These are phyloP conservation scores for Trichoderma breve DNA, from an alignment of 2,329 filamentous ascomycete genomes.

Conservation along the genomic window DNA sequence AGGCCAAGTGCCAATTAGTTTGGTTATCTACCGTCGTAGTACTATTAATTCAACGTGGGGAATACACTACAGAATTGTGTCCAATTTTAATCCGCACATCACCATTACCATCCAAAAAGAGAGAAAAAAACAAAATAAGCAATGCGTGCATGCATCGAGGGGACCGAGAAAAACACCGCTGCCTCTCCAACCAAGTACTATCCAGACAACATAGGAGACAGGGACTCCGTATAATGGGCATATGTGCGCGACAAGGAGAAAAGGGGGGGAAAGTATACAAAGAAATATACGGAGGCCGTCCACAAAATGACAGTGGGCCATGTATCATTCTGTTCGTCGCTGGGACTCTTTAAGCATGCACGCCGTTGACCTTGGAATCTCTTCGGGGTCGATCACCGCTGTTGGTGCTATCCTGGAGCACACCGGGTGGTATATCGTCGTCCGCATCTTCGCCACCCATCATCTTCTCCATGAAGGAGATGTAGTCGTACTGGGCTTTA, in stretches of 20 bases:
- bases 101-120: constrained; percentile 15
- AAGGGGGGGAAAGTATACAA: constrained; percentile 13
- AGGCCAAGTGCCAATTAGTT: constrained; percentile 6
- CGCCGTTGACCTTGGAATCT: constrained; percentile 37
- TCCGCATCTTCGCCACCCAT: constrained; percentile 47
- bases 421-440: constrained; percentile 30
- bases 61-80: constrained; percentile 12
- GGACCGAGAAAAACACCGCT: constrained; percentile 12
- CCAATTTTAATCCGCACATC: constrained; percentile 13
- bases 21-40: neutral
- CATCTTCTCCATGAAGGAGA: constrained; percentile 92
- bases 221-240: constrained; percentile 10
- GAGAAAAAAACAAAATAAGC: neutral
- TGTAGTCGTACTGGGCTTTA: constrained; percentile 89
- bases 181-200: constrained; percentile 17
- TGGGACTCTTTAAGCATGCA: constrained; percentile 5
- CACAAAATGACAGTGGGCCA: neutral
- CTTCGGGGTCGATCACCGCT: constrained; percentile 36
- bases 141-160: constrained; percentile 9
- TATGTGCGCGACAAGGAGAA: constrained; percentile 2
- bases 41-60: constrained; percentile 14
- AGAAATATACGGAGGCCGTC: constrained; percentile 12
- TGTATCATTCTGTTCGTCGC: neutral
- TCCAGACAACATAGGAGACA: constrained; percentile 20
- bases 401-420: constrained; percentile 38